These are phyloP conservation scores for Calonectria pseudoreteaudii DNA, from an alignment of 2,329 filamentous ascomycete genomes.

Conservation along the genomic window DNA sequence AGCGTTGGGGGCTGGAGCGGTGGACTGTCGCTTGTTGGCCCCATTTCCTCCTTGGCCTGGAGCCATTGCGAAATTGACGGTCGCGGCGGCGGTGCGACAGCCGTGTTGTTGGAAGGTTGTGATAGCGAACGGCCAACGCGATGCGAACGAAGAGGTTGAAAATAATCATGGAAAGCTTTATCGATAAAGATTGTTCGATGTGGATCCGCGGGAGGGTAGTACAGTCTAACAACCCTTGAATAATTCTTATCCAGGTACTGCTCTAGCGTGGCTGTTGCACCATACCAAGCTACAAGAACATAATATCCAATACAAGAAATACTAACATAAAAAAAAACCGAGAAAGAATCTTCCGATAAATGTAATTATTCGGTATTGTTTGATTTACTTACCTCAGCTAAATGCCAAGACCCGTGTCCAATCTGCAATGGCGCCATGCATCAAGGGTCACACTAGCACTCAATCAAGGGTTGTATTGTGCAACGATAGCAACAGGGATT, in stretches of 20 bases:
- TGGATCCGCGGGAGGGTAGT: background rate
- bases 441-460: too few species aligned
- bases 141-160: background rate
- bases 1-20: slow-evolving; percentile 32
- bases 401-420: too few species aligned
- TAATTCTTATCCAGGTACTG: too few species aligned
- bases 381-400: too few species aligned
- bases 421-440: too few species aligned
- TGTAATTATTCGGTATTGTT: too few species aligned
- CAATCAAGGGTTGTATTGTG: too few species aligned
- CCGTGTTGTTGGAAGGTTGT: slow-evolving; percentile 11
- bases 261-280: too few species aligned
- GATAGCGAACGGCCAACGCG: slow-evolving; percentile 2
- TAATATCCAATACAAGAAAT: too few species aligned
- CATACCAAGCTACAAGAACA: too few species aligned
- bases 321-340: too few species aligned
- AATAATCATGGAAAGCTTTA: slow-evolving; percentile 41
- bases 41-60: slow-evolving; percentile 42
- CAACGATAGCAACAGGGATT: background rate
- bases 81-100: slow-evolving; percentile 10
- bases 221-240: background rate
- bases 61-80: slow-evolving; percentile 41
- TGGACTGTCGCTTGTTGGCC: slow-evolving; percentile 43
- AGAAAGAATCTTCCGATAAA: too few species aligned
- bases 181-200: slow-evolving; percentile 35